These are phyloP conservation scores for Euphorbia celastroides DNA, from an alignment of 441 rosid species.

Conservation along the genomic window DNA sequence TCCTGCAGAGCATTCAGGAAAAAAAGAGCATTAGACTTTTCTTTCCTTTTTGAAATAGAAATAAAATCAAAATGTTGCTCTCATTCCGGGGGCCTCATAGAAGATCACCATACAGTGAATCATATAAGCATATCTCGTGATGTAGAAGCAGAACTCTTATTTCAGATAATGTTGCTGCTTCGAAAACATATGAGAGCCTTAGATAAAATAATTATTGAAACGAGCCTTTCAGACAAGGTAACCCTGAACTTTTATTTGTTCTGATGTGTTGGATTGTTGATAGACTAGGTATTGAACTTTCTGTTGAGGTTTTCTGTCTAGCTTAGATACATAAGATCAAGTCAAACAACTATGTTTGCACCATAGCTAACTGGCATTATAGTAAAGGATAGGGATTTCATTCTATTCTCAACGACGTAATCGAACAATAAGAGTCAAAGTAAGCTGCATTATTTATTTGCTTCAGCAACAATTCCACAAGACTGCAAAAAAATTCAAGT, in stretches of 20 bases:
- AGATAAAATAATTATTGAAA: not conserved
- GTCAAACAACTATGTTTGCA: not conserved
- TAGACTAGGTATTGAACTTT: not conserved
- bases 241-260: not conserved
- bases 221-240: not conserved
- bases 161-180: not conserved
- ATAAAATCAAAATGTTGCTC: not conserved
- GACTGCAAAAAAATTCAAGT: not conserved
- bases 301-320: not conserved
- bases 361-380: not conserved
- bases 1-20: slow-evolving; percentile 45
- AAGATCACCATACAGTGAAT: not conserved
- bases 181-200: not conserved
- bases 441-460: not conserved
- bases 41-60: not conserved
- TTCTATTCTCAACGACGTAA: not conserved
- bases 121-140: not conserved
- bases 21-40: not conserved
- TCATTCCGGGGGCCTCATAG: not conserved
- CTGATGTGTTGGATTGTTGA: too few relatives aligned
- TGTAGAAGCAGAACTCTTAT: not conserved
- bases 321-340: not conserved
- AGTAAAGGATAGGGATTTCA: not conserved
- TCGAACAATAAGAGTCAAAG: not conserved
- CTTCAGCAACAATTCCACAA: too few relatives aligned